A percentile compares a stretch with the other conserved stretches of the same genome.
Conservation (phyloP, 805 yeast genomes). For the Wickerhamiella bombiphila region DNA sequence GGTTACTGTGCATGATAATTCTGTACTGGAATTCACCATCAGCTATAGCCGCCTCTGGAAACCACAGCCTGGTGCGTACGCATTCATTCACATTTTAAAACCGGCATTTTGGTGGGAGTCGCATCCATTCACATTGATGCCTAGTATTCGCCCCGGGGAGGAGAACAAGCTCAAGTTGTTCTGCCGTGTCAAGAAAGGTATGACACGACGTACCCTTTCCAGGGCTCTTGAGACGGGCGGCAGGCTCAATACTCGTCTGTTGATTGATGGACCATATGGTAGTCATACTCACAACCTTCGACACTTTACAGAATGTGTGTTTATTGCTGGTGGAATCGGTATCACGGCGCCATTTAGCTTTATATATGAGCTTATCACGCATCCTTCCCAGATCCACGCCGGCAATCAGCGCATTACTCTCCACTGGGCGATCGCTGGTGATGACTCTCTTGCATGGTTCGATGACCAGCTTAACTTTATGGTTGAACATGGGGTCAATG, state of each 20-base stretch:
- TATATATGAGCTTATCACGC: constrained; percentile 24
- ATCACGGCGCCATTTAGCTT: constrained; percentile 38
- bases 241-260: constrained; percentile 21
- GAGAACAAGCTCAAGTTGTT: constrained; percentile 14
- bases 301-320: constrained; percentile 27
- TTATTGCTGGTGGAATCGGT: constrained; percentile 47
- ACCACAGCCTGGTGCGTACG: constrained; percentile 41
- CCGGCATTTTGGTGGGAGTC: constrained; percentile 43
- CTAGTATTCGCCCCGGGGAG: constrained; percentile 4
- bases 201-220: constrained; percentile 32
- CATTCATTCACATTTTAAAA: constrained; percentile 32
- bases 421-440: constrained; percentile 52
- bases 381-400: background rate
- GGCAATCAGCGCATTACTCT: constrained; percentile 21
- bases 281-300: constrained; percentile 25
- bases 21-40: constrained; percentile 18
- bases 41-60: constrained; percentile 33
- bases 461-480: constrained; percentile 27
- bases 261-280: constrained; percentile 55
- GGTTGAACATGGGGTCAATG: constrained; percentile 6
- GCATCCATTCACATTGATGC: constrained; percentile 46
- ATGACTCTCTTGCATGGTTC: constrained; percentile 37
- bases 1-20: constrained; percentile 6
- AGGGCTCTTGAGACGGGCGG: constrained; percentile 22
- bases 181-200: constrained; percentile 33